These are phyloP conservation scores for Starmerella cellae DNA, from an alignment of 805 yeast genomes.

Conservation along the genomic window DNA sequence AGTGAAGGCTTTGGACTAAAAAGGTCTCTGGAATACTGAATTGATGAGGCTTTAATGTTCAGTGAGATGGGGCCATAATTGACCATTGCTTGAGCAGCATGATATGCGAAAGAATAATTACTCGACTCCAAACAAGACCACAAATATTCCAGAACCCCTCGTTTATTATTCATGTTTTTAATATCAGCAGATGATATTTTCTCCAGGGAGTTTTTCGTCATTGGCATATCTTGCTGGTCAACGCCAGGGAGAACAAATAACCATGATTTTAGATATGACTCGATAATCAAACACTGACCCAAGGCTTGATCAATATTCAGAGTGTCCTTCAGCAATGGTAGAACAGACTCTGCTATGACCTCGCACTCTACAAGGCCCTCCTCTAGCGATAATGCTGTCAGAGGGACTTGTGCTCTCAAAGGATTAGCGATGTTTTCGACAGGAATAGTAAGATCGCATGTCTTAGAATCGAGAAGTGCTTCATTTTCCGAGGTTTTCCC, in stretches of 20 bases:
- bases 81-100: slow-evolving; percentile 13
- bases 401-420: slow-evolving; percentile 7
- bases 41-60: background rate
- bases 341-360: background rate
- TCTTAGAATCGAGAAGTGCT: background rate
- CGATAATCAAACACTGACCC: background rate
- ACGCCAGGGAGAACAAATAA: background rate
- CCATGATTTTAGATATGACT: slow-evolving; percentile 5
- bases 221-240: background rate
- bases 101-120: slow-evolving; percentile 8
- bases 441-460: slow-evolving; percentile 6
- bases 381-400: background rate
- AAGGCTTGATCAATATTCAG: background rate
- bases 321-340: background rate
- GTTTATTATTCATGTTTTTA: background rate
- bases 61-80: background rate
- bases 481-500: background rate
- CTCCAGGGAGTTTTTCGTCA: background rate
- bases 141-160: background rate
- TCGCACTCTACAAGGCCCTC: background rate
- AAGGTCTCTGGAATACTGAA: background rate
- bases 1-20: slow-evolving; percentile 5
- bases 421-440: background rate
- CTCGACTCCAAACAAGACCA: slow-evolving; percentile 2
- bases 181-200: background rate